phyloP scores from a whole-genome alignment of 2,329 filamentous ascomycete genomes.

The Fusarium humuli region DNA sequence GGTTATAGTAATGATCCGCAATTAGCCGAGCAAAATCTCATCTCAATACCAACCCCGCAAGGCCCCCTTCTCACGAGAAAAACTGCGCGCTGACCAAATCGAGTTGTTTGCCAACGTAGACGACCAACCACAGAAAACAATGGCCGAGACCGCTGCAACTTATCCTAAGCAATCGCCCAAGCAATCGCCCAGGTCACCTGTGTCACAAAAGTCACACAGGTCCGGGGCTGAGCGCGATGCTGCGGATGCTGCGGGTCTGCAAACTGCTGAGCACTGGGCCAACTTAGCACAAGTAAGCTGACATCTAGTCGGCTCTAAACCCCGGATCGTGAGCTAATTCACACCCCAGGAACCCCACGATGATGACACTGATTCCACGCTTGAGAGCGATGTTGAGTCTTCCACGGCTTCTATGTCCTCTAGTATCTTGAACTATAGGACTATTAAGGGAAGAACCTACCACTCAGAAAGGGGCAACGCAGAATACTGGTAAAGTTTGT shows the following conservation, averaged over 20 bases:
- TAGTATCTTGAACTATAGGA: conserved; percentile 27
- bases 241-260: background rate
- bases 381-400: conserved; percentile 12
- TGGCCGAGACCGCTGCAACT: background rate
- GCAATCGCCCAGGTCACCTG: conserved; percentile 10
- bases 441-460: conserved; percentile 30
- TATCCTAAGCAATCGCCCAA: conserved; percentile 14
- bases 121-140: background rate
- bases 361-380: conserved; percentile 14
- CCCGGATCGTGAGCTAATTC: background rate
- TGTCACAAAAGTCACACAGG: background rate
- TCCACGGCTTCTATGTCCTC: conserved; percentile 34
- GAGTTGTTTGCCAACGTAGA: background rate
- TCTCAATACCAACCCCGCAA: background rate
- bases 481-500: conserved; percentile 9
- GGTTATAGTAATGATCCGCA: background rate
- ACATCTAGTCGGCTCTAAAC: no score
- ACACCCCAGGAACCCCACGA: background rate
- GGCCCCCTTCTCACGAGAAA: background rate
- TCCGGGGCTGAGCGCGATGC: background rate
- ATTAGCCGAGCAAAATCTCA: background rate
- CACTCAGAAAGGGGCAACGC: conserved; percentile 28
- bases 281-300: background rate
- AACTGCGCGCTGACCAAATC: background rate
- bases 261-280: conserved; percentile 16